These are phyloP conservation scores for Tulasnella sp. DNA, from an alignment of 768 basidiomycete species.

Conservation along the genomic window DNA sequence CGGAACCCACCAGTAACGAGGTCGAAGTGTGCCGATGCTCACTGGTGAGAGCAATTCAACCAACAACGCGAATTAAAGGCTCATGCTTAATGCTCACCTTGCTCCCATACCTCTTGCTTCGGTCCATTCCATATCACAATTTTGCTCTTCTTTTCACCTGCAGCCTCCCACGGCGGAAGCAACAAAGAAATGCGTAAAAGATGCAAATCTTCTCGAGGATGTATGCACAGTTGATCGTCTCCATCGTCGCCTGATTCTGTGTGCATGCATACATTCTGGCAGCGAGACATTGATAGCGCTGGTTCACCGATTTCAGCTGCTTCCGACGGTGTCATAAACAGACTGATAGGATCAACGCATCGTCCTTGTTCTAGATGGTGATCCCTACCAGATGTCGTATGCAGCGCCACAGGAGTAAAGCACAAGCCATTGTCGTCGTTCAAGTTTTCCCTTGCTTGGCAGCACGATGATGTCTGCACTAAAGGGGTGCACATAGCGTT, in stretches of 20 bases:
- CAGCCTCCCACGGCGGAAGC: conserved; percentile 10
- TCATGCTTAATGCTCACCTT: conserved; percentile 36
- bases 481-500: conserved; percentile 2
- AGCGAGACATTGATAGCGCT: conserved; percentile 20
- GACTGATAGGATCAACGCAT: conserved; percentile 46
- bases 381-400: conserved; percentile 9
- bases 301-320: conserved; percentile 1
- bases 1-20: conserved; percentile 33
- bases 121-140: conserved; percentile 67
- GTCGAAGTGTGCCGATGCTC: conserved; percentile 37
- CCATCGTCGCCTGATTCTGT: conserved; percentile 18
- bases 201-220: conserved; percentile 38
- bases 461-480: conserved; percentile 1
- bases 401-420: conserved; percentile 21
- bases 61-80: conserved; percentile 5
- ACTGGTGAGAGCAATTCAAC: conserved; percentile 31
- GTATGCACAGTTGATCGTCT: conserved; percentile 38
- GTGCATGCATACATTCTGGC: conserved; percentile 22
- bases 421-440: conserved; percentile 3
- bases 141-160: conserved; percentile 20
- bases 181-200: conserved; percentile 47
- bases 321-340: conserved; percentile 32
- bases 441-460: neutral
- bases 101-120: conserved; percentile 47
- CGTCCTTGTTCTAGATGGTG: conserved; percentile 26